These are phyloP conservation scores for Adiantum capillusveneris DNA, from an alignment of 75 land plant genomes.

Conservation along the genomic window DNA sequence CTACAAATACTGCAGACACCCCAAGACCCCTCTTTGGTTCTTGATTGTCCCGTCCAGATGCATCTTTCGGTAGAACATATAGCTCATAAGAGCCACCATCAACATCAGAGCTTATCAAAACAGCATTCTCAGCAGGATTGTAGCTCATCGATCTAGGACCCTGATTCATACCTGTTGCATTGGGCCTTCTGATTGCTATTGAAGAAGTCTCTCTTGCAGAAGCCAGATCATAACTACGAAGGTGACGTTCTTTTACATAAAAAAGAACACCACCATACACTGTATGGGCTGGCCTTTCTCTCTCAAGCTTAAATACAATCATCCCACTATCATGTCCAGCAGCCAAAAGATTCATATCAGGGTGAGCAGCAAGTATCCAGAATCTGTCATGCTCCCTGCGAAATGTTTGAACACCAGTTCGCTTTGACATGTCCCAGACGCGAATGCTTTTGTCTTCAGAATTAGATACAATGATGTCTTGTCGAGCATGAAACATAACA, in stretches of 20 bases:
- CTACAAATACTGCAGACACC: constrained; percentile 63
- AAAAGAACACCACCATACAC: constrained; percentile 46
- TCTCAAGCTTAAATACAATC: constrained; percentile 66
- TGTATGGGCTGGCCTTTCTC: constrained; percentile 66
- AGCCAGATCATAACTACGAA: constrained; percentile 53
- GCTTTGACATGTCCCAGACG: constrained; percentile 67
- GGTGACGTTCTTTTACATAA: constrained; percentile 55
- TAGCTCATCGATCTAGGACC: constrained; percentile 55
- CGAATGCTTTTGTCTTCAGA: constrained; percentile 76
- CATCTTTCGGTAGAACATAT: constrained; percentile 49
- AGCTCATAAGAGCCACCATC: constrained; percentile 75
- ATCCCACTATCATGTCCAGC: constrained; percentile 70
- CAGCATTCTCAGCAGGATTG: constrained; percentile 72
- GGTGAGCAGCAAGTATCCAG: constrained; percentile 69
- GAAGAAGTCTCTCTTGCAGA: constrained; percentile 48
- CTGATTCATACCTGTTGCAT: constrained; percentile 48
- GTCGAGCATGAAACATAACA: constrained; percentile 58
- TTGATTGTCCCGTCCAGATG: constrained; percentile 48
- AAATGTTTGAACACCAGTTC: constrained; percentile 61
- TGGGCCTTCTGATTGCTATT: constrained; percentile 50
- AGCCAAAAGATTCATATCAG: constrained; percentile 64
- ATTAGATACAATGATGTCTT: constrained; percentile 57
- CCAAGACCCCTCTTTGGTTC: constrained; percentile 66
- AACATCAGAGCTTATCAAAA: constrained; percentile 58
- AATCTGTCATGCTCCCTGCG: constrained; percentile 74